Percentiles rank a stretch among this genome's conserved stretches.
Evolutionary conservation across 2,329 filamentous ascomycete genomes (phyloP).

Genomic region (Monosporascus sp.): DNA sequence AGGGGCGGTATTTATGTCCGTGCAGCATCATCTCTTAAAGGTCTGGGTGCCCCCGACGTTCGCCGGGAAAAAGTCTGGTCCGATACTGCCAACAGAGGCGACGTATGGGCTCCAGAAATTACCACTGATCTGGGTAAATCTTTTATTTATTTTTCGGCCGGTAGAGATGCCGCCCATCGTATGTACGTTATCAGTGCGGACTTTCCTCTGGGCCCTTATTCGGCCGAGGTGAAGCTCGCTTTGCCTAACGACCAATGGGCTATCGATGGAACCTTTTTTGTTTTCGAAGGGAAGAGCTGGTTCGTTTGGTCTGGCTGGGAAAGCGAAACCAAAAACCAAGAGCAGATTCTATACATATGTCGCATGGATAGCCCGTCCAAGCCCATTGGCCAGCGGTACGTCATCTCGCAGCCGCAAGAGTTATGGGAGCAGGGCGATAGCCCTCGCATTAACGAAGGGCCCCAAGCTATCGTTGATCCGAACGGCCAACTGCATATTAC

Average conservation of each 20-base stretch:
- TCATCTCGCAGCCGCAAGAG: conserved; percentile 22
- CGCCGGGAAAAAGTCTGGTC: conserved; percentile 10
- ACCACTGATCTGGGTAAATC: conserved; percentile 9
- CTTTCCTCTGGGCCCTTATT: conserved; percentile 11
- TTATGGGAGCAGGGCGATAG: conserved; percentile 15
- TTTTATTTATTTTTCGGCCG: conserved; percentile 19
- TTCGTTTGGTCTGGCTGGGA: conserved; percentile 23
- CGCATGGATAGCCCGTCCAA: conserved; percentile 16
- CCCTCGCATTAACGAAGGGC: conserved; percentile 19
- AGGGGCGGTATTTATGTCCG: no score
- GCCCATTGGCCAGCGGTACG: conserved; percentile 12
- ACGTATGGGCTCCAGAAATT: conserved; percentile 18
- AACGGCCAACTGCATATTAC: conserved; percentile 21
- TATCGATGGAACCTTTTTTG: conserved; percentile 18
- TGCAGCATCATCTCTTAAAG: no score
- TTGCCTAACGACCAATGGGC: conserved; percentile 20
- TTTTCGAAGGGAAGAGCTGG: conserved; percentile 13
- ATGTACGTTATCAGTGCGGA: conserved; percentile 20
- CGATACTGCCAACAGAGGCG: conserved; percentile 5
- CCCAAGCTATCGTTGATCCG: conserved; percentile 18
- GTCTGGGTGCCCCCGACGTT: no score
- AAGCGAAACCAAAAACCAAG: conserved; percentile 2
- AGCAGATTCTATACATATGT: conserved; percentile 20
- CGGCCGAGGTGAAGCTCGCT: conserved; percentile 10
- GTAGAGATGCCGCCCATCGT: conserved; percentile 11